phyloP scores from a whole-genome alignment of 352 stramenopile genomes.

The Pythium folliculosum region DNA sequence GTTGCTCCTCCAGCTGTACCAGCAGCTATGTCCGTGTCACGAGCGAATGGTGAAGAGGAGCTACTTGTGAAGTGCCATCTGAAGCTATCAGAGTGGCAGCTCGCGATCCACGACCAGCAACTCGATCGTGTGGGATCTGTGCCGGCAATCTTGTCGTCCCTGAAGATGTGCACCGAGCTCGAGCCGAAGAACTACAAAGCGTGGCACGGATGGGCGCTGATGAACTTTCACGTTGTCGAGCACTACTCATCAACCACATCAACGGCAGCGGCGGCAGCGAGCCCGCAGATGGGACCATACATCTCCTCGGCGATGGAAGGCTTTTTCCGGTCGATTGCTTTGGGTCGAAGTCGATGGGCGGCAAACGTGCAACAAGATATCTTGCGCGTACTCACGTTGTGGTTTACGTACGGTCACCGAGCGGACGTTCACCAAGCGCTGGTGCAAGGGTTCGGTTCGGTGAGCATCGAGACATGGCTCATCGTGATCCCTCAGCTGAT shows the following conservation, averaged over 20 bases:
- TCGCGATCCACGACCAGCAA: slow-evolving; percentile 72
- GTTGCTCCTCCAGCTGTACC: slow-evolving; percentile 27
- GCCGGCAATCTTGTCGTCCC: slow-evolving; percentile 67
- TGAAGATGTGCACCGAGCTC: slow-evolving; percentile 81
- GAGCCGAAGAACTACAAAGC: slow-evolving; percentile 95
- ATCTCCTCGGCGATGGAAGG: slow-evolving; percentile 94
- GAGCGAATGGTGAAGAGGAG: slow-evolving; percentile 47
- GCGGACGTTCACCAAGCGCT: slow-evolving; percentile 87
- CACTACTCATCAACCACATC: slow-evolving; percentile 74
- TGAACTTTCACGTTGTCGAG: slow-evolving; percentile 97
- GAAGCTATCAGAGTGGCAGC: slow-evolving; percentile 85
- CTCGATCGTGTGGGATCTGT: slow-evolving; percentile 75
- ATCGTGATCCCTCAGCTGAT: slow-evolving; percentile 99
- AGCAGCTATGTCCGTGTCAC: slow-evolving; percentile 31
- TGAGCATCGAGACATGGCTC: slow-evolving; percentile 98
- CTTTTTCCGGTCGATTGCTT: slow-evolving; percentile 98
- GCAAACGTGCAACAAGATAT: slow-evolving; percentile 94
- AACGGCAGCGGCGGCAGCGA: slow-evolving; percentile 49
- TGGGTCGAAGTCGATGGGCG: slow-evolving; percentile 94
- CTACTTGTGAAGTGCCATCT: slow-evolving; percentile 84
- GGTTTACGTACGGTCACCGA: slow-evolving; percentile 97
- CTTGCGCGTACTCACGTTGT: slow-evolving; percentile 98
- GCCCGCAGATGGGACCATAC: slow-evolving; percentile 58
- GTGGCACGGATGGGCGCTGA: slow-evolving; percentile 98
- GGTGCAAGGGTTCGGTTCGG: slow-evolving; percentile 87